Percentiles rank a stretch among this genome's conserved stretches.
Conservation (phyloP, 1,284 basidiomycete genomes). For the Xerocomus subilludens region DNA sequence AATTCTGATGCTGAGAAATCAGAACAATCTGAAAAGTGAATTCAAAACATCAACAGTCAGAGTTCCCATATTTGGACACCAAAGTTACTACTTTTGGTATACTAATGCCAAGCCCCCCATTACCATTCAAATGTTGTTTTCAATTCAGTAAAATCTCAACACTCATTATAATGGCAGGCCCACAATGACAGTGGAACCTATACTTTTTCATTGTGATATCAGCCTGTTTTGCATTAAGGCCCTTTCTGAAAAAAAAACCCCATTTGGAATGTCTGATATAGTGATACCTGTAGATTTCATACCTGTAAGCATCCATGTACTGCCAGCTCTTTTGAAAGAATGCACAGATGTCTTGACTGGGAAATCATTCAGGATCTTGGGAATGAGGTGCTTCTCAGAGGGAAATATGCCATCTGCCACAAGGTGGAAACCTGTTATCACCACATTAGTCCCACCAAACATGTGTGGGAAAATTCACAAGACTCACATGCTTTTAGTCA, state of each 20-base stretch:
- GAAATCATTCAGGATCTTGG: constrained; percentile 11
- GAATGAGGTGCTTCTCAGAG: neutral
- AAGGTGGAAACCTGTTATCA: constrained; percentile 1
- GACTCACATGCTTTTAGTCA: constrained; percentile 15
- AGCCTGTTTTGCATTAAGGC: neutral
- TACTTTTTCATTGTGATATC: neutral
- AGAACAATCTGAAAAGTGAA: constrained; percentile 4
- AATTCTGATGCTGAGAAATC: too few relatives aligned
- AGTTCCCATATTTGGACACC: constrained; percentile 6
- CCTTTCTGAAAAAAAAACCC: neutral
- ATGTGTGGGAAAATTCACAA: too few relatives aligned
- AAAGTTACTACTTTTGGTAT: constrained; percentile 4
- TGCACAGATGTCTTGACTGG: constrained; percentile 3
- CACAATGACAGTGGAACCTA: neutral
- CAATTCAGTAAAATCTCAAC: neutral
- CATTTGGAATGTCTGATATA: too few relatives aligned
- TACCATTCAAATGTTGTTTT: neutral
- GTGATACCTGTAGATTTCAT: neutral
- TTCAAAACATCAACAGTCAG: neutral
- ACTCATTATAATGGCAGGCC: neutral
- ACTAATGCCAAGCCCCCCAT: neutral
- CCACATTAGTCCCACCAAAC: neutral
- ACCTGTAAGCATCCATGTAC: constrained; percentile 20
- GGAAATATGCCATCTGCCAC: constrained; percentile 5
- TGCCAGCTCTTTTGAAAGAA: neutral